Evolutionary conservation across 2,329 filamentous ascomycete species (phyloP), one percentile per base, ranked within the genome.

Genomic region (Clonostachys byssicola): DNA sequence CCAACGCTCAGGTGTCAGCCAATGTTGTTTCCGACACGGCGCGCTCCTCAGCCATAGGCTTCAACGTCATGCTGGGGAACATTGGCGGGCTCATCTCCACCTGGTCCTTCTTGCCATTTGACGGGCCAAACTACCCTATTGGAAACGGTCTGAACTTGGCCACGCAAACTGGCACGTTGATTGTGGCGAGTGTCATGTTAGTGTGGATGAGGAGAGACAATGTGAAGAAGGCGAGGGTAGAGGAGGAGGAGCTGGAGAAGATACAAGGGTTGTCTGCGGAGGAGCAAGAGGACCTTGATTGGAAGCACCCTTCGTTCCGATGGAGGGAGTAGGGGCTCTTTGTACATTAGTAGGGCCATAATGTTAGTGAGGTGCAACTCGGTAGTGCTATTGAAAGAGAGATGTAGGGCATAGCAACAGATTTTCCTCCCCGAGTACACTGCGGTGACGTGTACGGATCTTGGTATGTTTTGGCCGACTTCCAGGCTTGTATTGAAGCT

Each of bases 1-100:
- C 77, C 56, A 87, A 85, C 56, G 81, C 83, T 0, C 80, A 88
- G 52, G 77, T 76, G 4, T 78, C 81, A 0, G 83, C 83, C 14
- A 87, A 87, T 54, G 83, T 88, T 2, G 75, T 86, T 5, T 81
- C 80, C 2, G 85, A 88, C 54, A 86, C 84, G 0, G 80, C 85
- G 0, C 72, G 84, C 10, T 77, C 76, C 5, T 73, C 78, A 1
- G 80, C 81, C 12, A 83, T 86, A 48, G 81, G 48, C 9, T 34
- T 50, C 33, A 50, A 47, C 33, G 48, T 50, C 42, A 43, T 50
- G 41, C 45, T 50, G 12, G 48, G 48, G 8, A 50, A 50, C 52
- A 42, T 45, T 23, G 49, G 49, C 36, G 80, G 78, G 0, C 52
- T 82, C 34, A 73, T 82, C 48, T 72, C 74, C 1, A 83, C 80